Evolutionary conservation across 345 rosid genomes (phyloP).

Genomic region (Toxicodendron radicans): DNA sequence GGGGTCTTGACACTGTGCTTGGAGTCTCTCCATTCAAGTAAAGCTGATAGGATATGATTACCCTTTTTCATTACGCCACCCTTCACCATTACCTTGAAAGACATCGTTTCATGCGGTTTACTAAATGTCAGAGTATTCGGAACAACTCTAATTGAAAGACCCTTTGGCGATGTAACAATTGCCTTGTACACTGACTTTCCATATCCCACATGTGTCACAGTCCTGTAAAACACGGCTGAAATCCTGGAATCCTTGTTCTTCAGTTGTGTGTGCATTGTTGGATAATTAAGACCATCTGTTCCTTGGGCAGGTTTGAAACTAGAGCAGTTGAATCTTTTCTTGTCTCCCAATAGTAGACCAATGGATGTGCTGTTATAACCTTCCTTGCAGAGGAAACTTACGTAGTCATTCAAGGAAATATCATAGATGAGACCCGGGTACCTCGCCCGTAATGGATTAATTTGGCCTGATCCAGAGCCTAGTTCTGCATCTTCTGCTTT

Average conservation of each 20-base stretch:
- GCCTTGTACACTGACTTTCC: constrained; percentile 51
- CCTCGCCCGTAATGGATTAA: constrained; percentile 63
- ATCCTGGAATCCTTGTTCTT: constrained; percentile 23
- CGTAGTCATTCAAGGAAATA: constrained; percentile 42
- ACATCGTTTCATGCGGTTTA: constrained; percentile 27
- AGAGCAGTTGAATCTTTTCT: constrained; percentile 49
- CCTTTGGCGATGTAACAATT: constrained; percentile 45
- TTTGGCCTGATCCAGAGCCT: constrained; percentile 79
- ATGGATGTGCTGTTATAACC: constrained; percentile 66
- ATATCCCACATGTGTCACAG: constrained; percentile 56
- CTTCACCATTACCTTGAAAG: constrained; percentile 56
- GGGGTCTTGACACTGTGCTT: constrained; percentile 57
- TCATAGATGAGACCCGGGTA: constrained; percentile 81
- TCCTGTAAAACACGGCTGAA: constrained; percentile 56
- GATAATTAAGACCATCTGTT: constrained; percentile 80
- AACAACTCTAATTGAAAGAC: constrained; percentile 44
- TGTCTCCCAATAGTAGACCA: constrained; percentile 46
- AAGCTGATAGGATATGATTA: constrained; percentile 42
- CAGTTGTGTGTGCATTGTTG: constrained; percentile 70
- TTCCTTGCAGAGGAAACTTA: constrained; percentile 73
- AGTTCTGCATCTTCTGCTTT: constrained; percentile 44
- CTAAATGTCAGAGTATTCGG: constrained; percentile 50
- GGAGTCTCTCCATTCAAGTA: constrained; percentile 61
- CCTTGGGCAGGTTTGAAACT: constrained; percentile 48
- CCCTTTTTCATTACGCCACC: constrained; percentile 33